Evolutionary conservation across 257 asterid species (phyloP).

Genomic region (Marsdenia floribunda): DNA sequence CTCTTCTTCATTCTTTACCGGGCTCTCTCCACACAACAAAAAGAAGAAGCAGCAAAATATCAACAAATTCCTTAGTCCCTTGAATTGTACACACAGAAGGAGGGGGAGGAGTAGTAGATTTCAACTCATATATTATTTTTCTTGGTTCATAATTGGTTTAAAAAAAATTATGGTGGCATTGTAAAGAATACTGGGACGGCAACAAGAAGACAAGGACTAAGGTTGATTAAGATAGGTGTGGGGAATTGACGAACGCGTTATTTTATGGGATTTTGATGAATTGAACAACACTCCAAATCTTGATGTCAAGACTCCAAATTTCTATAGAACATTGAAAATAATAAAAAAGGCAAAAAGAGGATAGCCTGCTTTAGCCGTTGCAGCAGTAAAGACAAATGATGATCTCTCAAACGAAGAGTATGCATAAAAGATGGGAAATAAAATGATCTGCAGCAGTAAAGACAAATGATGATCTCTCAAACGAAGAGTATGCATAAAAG

Average conservation of each 20-base stretch:
- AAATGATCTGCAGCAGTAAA: background rate
- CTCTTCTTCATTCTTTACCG: constrained; percentile 27
- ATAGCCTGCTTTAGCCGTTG: background rate
- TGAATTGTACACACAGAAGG: background rate
- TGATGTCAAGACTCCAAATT: background rate
- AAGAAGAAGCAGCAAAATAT: background rate
- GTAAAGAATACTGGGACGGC: constrained; percentile 24
- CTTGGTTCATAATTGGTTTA: background rate
- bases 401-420: background rate
- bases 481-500: too few relatives aligned
- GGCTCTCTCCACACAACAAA: background rate
- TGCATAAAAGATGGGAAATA: too few relatives aligned
- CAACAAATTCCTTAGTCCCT: background rate
- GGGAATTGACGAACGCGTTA: constrained; percentile 11
- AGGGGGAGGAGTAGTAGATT: background rate
- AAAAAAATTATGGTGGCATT: background rate
- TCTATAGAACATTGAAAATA: background rate
- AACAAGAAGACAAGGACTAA: constrained; percentile 9
- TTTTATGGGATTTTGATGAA: background rate
- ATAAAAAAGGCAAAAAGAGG: background rate
- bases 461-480: background rate
- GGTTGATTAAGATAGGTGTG: constrained; percentile 1
- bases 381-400: background rate
- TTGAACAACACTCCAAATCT: background rate
- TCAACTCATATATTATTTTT: background rate